Base-by-base conservation (phyloP, 75 land plant genomes). In the Pinus albicaulis region DNA sequence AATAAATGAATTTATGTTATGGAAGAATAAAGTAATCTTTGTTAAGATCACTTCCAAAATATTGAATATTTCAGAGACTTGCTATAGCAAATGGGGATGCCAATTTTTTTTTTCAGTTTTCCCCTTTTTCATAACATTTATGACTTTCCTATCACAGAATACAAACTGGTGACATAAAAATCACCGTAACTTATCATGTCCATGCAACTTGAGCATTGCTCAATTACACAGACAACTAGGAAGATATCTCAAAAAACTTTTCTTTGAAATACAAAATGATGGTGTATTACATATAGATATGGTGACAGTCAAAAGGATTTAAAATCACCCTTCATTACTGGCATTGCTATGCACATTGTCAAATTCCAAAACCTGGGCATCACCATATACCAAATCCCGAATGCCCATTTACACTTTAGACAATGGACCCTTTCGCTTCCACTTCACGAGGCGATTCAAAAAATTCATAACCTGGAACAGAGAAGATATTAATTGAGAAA, bases 381-480 rank as follows among this genome's bases (percentile, higher is more conserved):
- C 53, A 17, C 34, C 19, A 19, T 17, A 34, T 64, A 19, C 17
- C 41, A 31, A 20, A 64, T 31, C 36, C 68, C 31, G 68, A 64
- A 64, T 34, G 68, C 7, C n/a, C 68, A 64, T 64, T 34, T 68
- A 68, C 48, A 68, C 71, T 68, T 38, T 68, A 41, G 71, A 68
- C 71, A 38, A 44, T 52, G 48, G 71, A 68, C 48, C 52, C 52
- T 68, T 38, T 34, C 74, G 52, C 80, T 85, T 89, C 94, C 92
- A 87, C 19, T 83, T 80, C 64, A 88, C 90, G 38, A 92, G 84
- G 57, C 82, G 82, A 16, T 65, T 80, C 72, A 92, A 79, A 76
- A 92, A 92, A 41, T 84, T 59, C 90, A 80, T 87, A 7, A 92
- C 94, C 94, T 92, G 84, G 16, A 74, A 26, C 6, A 59, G 25